Evolutionary conservation across 345 rosid genomes (phyloP), one percentile per base, ranked within the genome.

Genomic region (Turnera subulata): DNA sequence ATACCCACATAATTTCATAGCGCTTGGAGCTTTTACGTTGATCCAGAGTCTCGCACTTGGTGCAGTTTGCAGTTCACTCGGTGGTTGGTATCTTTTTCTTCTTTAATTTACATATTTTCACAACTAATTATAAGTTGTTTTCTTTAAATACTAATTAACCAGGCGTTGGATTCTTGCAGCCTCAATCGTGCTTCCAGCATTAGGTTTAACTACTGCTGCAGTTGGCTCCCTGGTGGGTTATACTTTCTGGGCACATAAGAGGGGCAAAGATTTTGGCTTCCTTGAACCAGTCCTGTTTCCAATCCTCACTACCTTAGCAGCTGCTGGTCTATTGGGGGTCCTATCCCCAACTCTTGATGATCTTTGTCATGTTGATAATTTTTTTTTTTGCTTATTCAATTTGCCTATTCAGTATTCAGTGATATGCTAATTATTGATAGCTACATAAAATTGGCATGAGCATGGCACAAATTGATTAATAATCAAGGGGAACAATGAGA

Each of bases 181-280:
- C 17, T 46, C 21, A 45, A 29, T 55, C 12, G 22, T 63, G 18
- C 38, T 63, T 23, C 60, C 54, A 32, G 32, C 60, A 20, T 49
- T 40, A n/a, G 46, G 44, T 35, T 55, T 63, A 14, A 46, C 67
- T 2, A 22, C 32, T 15, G 46, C 42, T 18, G 45, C 35, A 37
- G 54, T 47, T 13, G 25, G 54, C 15, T n/a, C n/a, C n/a, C n/a
- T n/a, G n/a, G n/a, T n/a, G n/a, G n/a, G n/a, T n/a, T n/a, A n/a
- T n/a, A n/a, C n/a, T n/a, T n/a, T n/a, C n/a, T n/a, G n/a, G n/a
- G n/a, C n/a, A n/a, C n/a, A n/a, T n/a, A n/a, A n/a, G n/a, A n/a
- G n/a, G n/a, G n/a, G n/a, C n/a, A n/a, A n/a, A n/a, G n/a, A n/a
- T n/a, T n/a, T n/a, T n/a, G n/a, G n/a, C n/a, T n/a, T n/a, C n/a